Evolutionary conservation across 1,284 basidiomycete genomes (phyloP).

Genomic region (Ustilago tritici): DNA sequence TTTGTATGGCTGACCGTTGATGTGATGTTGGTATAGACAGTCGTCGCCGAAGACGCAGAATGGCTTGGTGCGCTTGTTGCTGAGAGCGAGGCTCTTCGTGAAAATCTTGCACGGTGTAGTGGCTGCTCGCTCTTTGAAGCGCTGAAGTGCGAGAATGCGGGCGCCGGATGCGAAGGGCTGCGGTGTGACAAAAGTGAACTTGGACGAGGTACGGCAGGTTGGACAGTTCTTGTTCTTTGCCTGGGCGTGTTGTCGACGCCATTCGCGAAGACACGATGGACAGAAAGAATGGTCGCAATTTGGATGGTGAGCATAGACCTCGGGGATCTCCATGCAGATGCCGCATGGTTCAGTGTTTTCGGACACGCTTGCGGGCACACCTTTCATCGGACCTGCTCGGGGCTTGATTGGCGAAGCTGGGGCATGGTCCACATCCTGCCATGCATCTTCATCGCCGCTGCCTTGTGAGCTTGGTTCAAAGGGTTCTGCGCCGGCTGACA

Average conservation of each 20-base stretch:
- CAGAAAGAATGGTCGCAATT: constrained; percentile 54
- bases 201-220: constrained; percentile 29
- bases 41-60: constrained; percentile 49
- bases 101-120: constrained; percentile 41
- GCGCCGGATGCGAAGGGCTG: constrained; percentile 24
- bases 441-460: constrained; percentile 6
- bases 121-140: constrained; percentile 25
- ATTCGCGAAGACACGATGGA: constrained; percentile 30
- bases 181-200: constrained; percentile 38
- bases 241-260: constrained; percentile 29
- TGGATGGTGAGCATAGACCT: constrained; percentile 35
- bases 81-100: constrained; percentile 27
- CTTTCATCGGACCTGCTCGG: constrained; percentile 2
- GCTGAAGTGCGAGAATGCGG: constrained; percentile 17
- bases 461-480: constrained; percentile 12
- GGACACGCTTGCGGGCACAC: constrained; percentile 18
- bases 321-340: constrained; percentile 50
- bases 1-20: constrained; percentile 27
- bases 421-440: constrained; percentile 7
- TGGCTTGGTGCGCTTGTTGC: constrained; percentile 15
- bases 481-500: constrained; percentile 23
- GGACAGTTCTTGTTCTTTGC: constrained; percentile 41
- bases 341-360: constrained; percentile 25
- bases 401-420: not conserved
- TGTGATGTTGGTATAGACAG: constrained; percentile 38